These are phyloP conservation scores for Cytospora mali DNA, from an alignment of 2,329 filamentous ascomycete genomes.

Conservation along the genomic window DNA sequence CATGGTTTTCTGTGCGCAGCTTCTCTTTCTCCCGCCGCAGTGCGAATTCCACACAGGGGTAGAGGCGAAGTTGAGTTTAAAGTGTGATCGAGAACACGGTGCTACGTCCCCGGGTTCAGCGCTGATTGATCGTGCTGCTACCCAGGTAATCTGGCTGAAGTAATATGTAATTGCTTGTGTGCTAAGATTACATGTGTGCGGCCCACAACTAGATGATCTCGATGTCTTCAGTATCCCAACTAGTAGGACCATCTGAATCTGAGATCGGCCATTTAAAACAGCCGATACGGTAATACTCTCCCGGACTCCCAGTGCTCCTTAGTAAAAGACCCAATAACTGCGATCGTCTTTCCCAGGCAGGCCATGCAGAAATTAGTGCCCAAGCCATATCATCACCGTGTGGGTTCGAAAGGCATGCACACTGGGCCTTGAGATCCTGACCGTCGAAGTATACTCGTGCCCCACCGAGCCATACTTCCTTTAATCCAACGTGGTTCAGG, in stretches of 20 bases:
- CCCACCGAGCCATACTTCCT: neutral
- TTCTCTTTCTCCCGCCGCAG: too few relatives aligned
- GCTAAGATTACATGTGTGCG: neutral
- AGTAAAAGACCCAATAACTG: neutral
- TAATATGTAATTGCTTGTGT: too few relatives aligned
- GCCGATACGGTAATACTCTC: slow-evolving; percentile 1
- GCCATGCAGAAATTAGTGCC: neutral
- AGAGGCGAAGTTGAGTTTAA: too few relatives aligned
- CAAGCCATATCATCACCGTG: neutral
- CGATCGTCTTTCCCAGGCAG: too few relatives aligned
- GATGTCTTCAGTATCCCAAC: neutral
- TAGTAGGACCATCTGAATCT: neutral
- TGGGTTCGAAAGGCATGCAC: neutral
- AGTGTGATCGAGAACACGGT: too few relatives aligned
- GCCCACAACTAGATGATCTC: neutral
- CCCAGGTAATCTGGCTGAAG: too few relatives aligned
- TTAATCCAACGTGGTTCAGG: neutral
- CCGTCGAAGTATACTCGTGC: neutral
- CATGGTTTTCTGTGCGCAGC: too few relatives aligned
- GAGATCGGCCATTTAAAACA: neutral
- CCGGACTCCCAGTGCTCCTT: neutral
- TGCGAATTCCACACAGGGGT: too few relatives aligned
- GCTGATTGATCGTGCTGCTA: too few relatives aligned
- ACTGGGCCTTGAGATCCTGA: neutral
- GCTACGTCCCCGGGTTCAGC: too few relatives aligned